These are phyloP conservation scores for Botrytis porri DNA, from an alignment of 2,329 filamentous ascomycete genomes.

Conservation along the genomic window DNA sequence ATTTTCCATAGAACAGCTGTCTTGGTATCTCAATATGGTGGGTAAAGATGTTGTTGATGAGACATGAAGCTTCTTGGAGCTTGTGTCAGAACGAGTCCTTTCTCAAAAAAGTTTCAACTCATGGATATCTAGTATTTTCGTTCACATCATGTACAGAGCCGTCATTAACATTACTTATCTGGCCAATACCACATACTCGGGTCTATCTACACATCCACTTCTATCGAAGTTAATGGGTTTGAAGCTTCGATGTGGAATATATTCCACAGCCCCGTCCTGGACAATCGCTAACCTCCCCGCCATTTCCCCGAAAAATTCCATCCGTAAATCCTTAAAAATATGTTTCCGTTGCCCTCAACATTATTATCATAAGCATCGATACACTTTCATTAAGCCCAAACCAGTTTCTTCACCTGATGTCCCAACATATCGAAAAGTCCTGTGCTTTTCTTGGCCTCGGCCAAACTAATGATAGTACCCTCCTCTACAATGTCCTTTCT, in stretches of 20 bases:
- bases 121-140: not conserved
- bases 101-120: not conserved
- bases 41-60: not conserved
- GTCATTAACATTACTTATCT: not conserved
- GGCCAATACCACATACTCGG: not conserved
- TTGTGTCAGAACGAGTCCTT: slow-evolving; percentile 1
- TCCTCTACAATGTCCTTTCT: slow-evolving; percentile 50
- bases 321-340: not conserved
- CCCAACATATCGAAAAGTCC: slow-evolving; percentile 82
- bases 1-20: slow-evolving; percentile 1
- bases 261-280: not conserved
- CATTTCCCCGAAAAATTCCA: not conserved
- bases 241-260: not conserved
- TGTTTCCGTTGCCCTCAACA: not conserved
- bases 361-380: not conserved
- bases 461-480: slow-evolving; percentile 75
- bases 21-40: not conserved
- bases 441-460: slow-evolving; percentile 83
- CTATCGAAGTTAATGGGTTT: not conserved
- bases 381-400: slow-evolving; percentile 58
- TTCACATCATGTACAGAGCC: not conserved
- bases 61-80: not conserved
- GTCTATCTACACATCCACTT: not conserved
- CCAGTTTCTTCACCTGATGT: slow-evolving; percentile 88
- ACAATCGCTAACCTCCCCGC: not conserved